A percentile compares a stretch with the other conserved stretches of the same genome.
Conservation (phyloP, 495 filamentous ascomycete species). For the Neurospora sp. region DNA sequence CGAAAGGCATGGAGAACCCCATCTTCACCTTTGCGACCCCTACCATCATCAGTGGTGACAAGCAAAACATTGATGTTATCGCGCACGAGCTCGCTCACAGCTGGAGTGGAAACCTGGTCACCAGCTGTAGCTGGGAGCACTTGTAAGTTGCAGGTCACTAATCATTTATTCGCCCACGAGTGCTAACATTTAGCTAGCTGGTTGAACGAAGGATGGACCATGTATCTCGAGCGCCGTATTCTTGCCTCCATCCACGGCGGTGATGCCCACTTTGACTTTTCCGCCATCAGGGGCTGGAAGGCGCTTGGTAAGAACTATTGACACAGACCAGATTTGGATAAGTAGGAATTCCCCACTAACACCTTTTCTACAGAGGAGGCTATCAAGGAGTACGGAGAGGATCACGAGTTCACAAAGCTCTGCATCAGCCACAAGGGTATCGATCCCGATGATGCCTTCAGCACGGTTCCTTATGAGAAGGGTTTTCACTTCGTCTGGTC, state of each 20-base stretch:
- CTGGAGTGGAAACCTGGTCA: constrained; percentile 92
- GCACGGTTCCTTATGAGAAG: constrained; percentile 70
- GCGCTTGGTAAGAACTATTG: constrained; percentile 33
- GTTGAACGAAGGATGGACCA: constrained; percentile 95
- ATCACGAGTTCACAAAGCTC: constrained; percentile 89
- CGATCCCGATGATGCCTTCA: constrained; percentile 93
- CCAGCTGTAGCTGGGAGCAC: constrained; percentile 87
- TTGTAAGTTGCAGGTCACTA: constrained; percentile 40
- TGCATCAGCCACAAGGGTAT: constrained; percentile 77
- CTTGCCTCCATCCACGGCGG: constrained; percentile 54
- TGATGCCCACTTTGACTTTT: constrained; percentile 80
- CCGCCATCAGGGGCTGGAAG: constrained; percentile 78
- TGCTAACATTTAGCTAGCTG: constrained; percentile 39
- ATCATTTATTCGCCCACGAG: background rate
- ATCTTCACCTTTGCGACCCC: constrained; percentile 90
- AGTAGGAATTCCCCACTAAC: background rate
- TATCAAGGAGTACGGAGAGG: constrained; percentile 61
- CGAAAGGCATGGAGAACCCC: constrained; percentile 83
- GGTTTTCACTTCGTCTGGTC: constrained; percentile 57
- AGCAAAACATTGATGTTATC: constrained; percentile 92
- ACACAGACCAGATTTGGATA: background rate
- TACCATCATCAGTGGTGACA: constrained; percentile 82
- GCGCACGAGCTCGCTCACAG: constrained; percentile 87
- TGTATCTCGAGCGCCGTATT: constrained; percentile 80
- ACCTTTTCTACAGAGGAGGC: constrained; percentile 46